Percentiles rank a stretch among this genome's conserved stretches.
phyloP scores from a whole-genome alignment of 2,329 filamentous ascomycete species.

The Alternaria consortialis region DNA sequence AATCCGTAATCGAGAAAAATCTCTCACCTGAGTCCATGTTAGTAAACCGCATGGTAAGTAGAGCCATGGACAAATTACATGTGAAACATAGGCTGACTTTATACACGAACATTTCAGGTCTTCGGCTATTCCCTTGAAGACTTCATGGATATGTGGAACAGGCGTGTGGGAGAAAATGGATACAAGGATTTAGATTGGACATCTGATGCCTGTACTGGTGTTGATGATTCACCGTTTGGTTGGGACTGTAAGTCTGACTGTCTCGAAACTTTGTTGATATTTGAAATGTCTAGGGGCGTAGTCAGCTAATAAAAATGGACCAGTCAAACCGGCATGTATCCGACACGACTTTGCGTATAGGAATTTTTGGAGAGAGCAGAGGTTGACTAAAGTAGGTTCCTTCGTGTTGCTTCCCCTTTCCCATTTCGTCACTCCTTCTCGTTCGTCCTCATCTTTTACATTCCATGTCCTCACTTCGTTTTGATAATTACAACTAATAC shows the following conservation, averaged over 20 bases:
- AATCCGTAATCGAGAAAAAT: not conserved
- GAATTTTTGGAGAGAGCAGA: not conserved
- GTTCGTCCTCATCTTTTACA: too few species aligned
- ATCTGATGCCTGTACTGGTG: not conserved
- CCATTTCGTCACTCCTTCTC: not conserved
- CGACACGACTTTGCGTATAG: not conserved
- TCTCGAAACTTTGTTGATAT: too few species aligned
- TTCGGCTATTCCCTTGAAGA: not conserved
- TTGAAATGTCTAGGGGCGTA: too few species aligned
- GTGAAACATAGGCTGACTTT: not conserved
- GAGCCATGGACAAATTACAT: not conserved
- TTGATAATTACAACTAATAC: not conserved
- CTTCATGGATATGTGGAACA: not conserved
- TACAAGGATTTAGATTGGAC: not conserved
- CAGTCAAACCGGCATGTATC: not conserved
- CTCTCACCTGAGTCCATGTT: too few species aligned
- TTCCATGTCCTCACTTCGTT: too few species aligned
- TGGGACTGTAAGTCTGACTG: slow-evolving; percentile 5
- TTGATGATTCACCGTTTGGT: not conserved
- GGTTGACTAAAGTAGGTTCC: not conserved
- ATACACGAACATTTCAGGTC: not conserved
- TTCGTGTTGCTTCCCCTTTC: not conserved
- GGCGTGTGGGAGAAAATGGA: not conserved
- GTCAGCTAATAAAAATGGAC: too few species aligned
- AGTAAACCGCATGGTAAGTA: not conserved